Conservation (phyloP, 2,329 filamentous ascomycete genomes). For the Camillea tinctor region DNA sequence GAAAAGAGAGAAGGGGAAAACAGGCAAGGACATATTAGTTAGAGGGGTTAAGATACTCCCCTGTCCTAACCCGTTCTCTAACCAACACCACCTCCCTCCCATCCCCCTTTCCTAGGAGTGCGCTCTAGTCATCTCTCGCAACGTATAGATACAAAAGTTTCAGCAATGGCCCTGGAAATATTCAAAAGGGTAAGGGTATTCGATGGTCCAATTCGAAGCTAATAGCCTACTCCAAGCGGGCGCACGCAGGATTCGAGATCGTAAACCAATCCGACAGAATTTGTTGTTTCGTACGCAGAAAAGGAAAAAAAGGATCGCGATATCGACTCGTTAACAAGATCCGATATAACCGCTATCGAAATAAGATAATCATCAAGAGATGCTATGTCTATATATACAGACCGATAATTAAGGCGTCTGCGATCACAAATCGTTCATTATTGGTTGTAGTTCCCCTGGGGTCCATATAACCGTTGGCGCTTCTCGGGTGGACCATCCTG, state of each 20-base stretch:
- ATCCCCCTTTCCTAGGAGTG: neutral
- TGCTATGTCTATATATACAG: conserved; percentile 28
- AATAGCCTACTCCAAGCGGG: conserved; percentile 10
- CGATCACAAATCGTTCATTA: conserved; percentile 11
- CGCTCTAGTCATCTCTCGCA: conserved; percentile 2
- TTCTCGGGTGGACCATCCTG: conserved; percentile 49
- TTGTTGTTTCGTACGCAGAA: too few relatives aligned
- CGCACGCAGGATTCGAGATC: conserved; percentile 9
- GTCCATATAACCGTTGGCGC: conserved; percentile 49
- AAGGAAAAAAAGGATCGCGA: too few relatives aligned
- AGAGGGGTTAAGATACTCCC: neutral
- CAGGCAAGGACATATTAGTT: neutral
- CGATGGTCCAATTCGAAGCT: conserved; percentile 18
- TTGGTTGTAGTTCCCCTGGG: conserved; percentile 42
- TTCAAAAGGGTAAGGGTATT: conserved; percentile 17
- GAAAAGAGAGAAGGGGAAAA: neutral
- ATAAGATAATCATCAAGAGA: conserved; percentile 2
- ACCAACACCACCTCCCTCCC: too few relatives aligned
- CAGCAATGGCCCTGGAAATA: conserved; percentile 14
- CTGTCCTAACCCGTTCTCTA: neutral
- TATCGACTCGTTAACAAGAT: conserved; percentile 8
- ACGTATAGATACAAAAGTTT: conserved; percentile 14
- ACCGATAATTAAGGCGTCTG: conserved; percentile 15
- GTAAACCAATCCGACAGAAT: conserved; percentile 4
- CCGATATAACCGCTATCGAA: neutral